Evolutionary conservation across 208 protist genomes (phyloP).

Genomic region (Crithidia thermophila): DNA sequence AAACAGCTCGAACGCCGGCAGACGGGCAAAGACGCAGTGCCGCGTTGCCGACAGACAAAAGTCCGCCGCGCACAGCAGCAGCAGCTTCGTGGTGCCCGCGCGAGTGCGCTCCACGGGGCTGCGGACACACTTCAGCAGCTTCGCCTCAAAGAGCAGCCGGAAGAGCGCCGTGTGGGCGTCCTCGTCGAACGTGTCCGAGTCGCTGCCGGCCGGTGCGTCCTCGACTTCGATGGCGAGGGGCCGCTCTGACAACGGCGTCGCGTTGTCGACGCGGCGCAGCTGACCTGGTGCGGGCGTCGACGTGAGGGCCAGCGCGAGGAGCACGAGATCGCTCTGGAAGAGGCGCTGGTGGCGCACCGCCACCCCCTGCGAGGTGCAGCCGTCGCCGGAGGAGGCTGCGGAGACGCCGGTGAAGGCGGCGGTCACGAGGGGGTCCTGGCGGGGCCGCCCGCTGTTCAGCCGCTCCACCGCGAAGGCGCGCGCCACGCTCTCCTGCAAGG

Average conservation of each 20-base stretch:
- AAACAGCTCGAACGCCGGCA: constrained; percentile 63
- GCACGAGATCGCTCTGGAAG: constrained; percentile 84
- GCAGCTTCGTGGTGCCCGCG: constrained; percentile 26
- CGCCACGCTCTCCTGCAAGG: constrained; percentile 47
- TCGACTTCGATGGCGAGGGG: constrained; percentile 5
- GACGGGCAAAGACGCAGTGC: constrained; percentile 25
- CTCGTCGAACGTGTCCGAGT: not conserved
- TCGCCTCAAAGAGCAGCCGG: constrained; percentile 44
- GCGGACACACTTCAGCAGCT: constrained; percentile 32
- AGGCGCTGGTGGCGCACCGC: constrained; percentile 51
- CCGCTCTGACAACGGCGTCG: not conserved
- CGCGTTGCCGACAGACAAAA: constrained; percentile 24
- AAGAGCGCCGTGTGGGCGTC: constrained; percentile 68
- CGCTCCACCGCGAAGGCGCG: constrained; percentile 29
- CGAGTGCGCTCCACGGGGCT: constrained; percentile 28
- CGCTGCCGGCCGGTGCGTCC: not conserved
- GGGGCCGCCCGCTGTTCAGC: constrained; percentile 56
- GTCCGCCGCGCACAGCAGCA: constrained; percentile 27
- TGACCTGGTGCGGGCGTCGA: constrained; percentile 21
- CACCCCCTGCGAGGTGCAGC: not conserved
- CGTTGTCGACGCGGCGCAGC: not conserved
- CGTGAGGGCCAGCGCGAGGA: constrained; percentile 69
- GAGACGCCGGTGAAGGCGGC: constrained; percentile 28
- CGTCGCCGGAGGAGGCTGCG: not conserved
- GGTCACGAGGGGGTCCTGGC: constrained; percentile 66